phyloP scores from a whole-genome alignment of 768 basidiomycete species.

The Dictyophora rubrovolvata region DNA sequence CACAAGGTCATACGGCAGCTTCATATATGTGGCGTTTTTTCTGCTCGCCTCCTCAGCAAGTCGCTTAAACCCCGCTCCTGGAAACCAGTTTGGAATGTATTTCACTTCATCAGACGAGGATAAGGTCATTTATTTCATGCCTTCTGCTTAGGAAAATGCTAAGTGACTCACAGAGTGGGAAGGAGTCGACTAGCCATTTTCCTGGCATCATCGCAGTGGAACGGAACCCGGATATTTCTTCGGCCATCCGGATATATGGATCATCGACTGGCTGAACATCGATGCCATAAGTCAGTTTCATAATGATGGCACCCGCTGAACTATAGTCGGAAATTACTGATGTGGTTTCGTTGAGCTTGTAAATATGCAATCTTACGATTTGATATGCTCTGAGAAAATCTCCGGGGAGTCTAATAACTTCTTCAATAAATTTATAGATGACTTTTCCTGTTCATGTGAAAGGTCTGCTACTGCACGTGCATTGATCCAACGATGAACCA shows the following conservation, averaged over 20 bases:
- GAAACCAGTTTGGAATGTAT: slow-evolving; percentile 16
- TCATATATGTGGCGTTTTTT: too few species aligned
- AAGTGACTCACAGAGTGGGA: slow-evolving; percentile 8
- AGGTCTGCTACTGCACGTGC: too few species aligned
- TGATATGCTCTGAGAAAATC: too few species aligned
- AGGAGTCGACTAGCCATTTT: slow-evolving; percentile 20
- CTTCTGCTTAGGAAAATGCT: too few species aligned
- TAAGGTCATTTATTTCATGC: too few species aligned
- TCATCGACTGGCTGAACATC: slow-evolving; percentile 22
- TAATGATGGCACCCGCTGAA: not conserved
- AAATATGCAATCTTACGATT: too few species aligned
- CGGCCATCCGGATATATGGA: slow-evolving; percentile 21
- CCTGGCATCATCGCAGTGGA: slow-evolving; percentile 21
- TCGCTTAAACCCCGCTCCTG: slow-evolving; percentile 14
- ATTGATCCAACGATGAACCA: too few species aligned
- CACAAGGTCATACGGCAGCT: not conserved
- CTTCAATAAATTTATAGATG: too few species aligned
- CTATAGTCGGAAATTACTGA: too few species aligned
- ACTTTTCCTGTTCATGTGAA: too few species aligned
- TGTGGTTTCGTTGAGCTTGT: too few species aligned
- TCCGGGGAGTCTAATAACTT: too few species aligned
- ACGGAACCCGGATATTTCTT: slow-evolving; percentile 16
- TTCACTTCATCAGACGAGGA: slow-evolving; percentile 2
- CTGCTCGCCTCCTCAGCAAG: not conserved
- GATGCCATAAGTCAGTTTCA: slow-evolving; percentile 25